Evolutionary conservation across 148 eudicot genomes (phyloP).

Genomic region (Nepenthes gracilis): DNA sequence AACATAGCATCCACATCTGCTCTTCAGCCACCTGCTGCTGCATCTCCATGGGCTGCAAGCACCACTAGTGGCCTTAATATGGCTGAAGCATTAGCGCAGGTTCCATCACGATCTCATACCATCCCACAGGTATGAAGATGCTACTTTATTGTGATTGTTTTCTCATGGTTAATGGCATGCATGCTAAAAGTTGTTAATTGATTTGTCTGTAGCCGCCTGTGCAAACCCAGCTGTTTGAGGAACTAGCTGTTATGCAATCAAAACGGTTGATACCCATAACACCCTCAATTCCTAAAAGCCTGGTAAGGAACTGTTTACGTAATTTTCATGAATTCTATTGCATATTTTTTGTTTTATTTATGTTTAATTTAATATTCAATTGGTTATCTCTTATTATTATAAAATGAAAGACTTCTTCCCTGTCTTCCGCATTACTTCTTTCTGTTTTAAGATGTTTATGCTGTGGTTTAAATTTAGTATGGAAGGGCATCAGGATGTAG

Average conservation of each 20-base stretch:
- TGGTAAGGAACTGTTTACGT: slow-evolving; percentile 23
- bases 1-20: slow-evolving; percentile 20
- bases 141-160: not conserved
- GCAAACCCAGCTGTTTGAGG: slow-evolving; percentile 62
- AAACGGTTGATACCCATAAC: slow-evolving; percentile 78
- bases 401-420: too few species aligned
- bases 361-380: too few species aligned
- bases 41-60: slow-evolving; percentile 25
- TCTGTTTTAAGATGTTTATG: too few species aligned
- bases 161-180: not conserved
- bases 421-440: too few species aligned
- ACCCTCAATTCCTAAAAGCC: slow-evolving; percentile 46
- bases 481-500: too few species aligned
- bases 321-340: too few species aligned
- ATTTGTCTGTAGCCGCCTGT: slow-evolving; percentile 30
- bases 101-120: slow-evolving; percentile 41
- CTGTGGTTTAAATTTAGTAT: too few species aligned
- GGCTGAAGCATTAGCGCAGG: slow-evolving; percentile 86
- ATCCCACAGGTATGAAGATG: slow-evolving; percentile 45
- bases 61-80: slow-evolving; percentile 47
- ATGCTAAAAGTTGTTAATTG: not conserved
- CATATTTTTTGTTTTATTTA: too few species aligned
- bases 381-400: too few species aligned
- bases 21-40: slow-evolving; percentile 18
- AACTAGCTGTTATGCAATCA: slow-evolving; percentile 59